Percentiles rank a stretch among this genome's conserved stretches.
Conservation (phyloP, 192 early-diverging fungal genomes). For the Coemansia sp. region DNA sequence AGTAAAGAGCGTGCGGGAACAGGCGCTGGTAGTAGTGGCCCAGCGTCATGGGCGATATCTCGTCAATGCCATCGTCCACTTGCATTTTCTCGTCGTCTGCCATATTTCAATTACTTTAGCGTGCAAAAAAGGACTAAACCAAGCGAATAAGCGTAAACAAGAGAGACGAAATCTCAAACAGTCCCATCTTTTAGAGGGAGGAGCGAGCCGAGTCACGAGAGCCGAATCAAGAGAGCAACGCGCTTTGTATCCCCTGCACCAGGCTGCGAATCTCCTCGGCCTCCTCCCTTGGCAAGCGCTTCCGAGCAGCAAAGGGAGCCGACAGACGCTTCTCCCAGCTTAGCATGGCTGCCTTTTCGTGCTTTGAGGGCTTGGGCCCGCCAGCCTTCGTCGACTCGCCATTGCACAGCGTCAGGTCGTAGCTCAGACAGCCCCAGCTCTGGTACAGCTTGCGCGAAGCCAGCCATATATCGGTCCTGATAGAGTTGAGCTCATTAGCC, state of each 20-base stretch:
- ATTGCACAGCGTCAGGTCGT: conserved; percentile 45
- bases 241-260: conserved; percentile 16
- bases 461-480: conserved; percentile 38
- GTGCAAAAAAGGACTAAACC: background rate
- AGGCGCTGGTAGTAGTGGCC: conserved; percentile 81
- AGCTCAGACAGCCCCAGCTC: conserved; percentile 43
- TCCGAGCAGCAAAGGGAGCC: conserved; percentile 15
- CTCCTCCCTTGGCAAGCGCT: conserved; percentile 18
- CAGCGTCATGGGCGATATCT: conserved; percentile 52
- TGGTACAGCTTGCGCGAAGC: conserved; percentile 44
- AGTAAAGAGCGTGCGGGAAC: conserved; percentile 85
- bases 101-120: conserved; percentile 6
- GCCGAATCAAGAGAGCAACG: conserved; percentile 21
- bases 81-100: conserved; percentile 11
- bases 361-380: conserved; percentile 19
- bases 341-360: conserved; percentile 21
- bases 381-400: conserved; percentile 1
- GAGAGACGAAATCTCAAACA: no score
- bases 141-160: conserved; percentile 7
- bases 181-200: no score
- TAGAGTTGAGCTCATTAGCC: conserved; percentile 39
- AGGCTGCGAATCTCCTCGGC: conserved; percentile 31
- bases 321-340: conserved; percentile 34
- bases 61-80: conserved; percentile 29
- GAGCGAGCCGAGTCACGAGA: no score